phyloP scores from a whole-genome alignment of 148 eudicot species.

The Silene latifolia region DNA sequence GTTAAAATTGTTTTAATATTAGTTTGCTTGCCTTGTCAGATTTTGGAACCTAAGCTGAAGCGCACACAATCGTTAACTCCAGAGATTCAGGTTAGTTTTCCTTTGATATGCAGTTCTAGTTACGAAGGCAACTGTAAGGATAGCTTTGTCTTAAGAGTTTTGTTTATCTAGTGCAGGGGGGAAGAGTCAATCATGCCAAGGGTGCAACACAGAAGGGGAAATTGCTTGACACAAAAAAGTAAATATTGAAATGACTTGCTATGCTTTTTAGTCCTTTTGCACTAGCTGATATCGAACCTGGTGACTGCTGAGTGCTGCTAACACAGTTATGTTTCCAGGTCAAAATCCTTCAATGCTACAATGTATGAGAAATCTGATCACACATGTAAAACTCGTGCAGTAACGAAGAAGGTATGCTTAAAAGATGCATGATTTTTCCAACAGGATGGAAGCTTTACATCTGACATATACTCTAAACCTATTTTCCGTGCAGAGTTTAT shows the following conservation, averaged over 20 bases:
- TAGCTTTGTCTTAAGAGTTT: background rate
- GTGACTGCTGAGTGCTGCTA: background rate
- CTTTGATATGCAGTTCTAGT: background rate
- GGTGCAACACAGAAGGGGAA: background rate
- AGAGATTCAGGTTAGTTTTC: conserved; percentile 40
- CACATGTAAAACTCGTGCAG: conserved; percentile 23
- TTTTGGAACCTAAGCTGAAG: conserved; percentile 36
- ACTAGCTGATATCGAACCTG: background rate
- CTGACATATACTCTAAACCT: background rate
- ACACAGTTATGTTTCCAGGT: conserved; percentile 28
- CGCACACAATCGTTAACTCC: conserved; percentile 33
- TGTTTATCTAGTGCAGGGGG: conserved; percentile 11
- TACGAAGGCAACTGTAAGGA: conserved; percentile 1
- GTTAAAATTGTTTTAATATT: background rate
- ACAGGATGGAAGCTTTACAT: background rate
- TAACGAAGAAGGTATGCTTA: conserved; percentile 36
- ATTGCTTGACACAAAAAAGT: conserved; percentile 17
- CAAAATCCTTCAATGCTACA: conserved; percentile 29
- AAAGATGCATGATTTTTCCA: background rate
- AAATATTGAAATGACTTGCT: background rate
- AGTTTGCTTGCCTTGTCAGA: conserved; percentile 30
- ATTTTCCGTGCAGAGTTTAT: conserved; percentile 21
- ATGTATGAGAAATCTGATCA: conserved; percentile 27
- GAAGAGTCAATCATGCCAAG: conserved; percentile 5
- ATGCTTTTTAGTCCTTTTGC: background rate